A percentile compares a stretch with the other conserved stretches of the same genome.
Evolutionary conservation across 805 yeast genomes (phyloP).

Genomic region (Dipodascopsis tothii): DNA sequence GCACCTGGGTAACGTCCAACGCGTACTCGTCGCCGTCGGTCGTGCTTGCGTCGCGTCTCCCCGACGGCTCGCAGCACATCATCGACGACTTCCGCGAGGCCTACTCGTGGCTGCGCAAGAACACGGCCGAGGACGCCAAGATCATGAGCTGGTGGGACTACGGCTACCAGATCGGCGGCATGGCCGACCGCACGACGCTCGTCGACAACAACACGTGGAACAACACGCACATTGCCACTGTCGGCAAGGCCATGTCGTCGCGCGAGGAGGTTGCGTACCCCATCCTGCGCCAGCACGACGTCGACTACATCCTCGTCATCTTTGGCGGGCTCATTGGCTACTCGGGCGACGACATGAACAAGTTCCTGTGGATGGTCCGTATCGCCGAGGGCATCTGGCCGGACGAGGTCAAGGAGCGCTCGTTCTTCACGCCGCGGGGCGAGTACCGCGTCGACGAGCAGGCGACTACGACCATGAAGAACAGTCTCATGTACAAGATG

Average conservation of each 20-base stretch:
- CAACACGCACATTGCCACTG: conserved; percentile 97
- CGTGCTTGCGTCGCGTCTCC: conserved; percentile 71
- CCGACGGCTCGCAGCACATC: conserved; percentile 76
- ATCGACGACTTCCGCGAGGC: conserved; percentile 99
- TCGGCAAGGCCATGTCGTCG: conserved; percentile 95
- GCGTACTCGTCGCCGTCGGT: conserved; percentile 98
- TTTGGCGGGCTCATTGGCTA: conserved; percentile 92
- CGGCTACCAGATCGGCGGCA: conserved; percentile 98
- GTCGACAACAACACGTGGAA: conserved; percentile 99
- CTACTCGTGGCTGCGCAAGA: conserved; percentile 97
- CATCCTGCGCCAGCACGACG: conserved; percentile 82
- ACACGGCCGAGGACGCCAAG: conserved; percentile 91
- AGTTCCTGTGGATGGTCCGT: conserved; percentile 97
- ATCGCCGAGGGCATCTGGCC: conserved; percentile 99
- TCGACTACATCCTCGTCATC: conserved; percentile 84
- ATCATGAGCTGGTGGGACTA: conserved; percentile 99
- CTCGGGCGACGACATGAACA: conserved; percentile 93
- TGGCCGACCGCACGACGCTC: conserved; percentile 97
- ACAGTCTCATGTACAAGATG: conserved; percentile 91
- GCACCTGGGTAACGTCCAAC: conserved; percentile 93
- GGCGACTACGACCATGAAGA: conserved; percentile 79
- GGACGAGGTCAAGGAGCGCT: conserved; percentile 84
- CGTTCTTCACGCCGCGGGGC: conserved; percentile 75
- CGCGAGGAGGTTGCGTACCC: conserved; percentile 82
- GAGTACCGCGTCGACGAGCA: conserved; percentile 78